These are phyloP conservation scores for Fraxinus dipetala DNA, from an alignment of 305 asterid genomes.

Conservation along the genomic window DNA sequence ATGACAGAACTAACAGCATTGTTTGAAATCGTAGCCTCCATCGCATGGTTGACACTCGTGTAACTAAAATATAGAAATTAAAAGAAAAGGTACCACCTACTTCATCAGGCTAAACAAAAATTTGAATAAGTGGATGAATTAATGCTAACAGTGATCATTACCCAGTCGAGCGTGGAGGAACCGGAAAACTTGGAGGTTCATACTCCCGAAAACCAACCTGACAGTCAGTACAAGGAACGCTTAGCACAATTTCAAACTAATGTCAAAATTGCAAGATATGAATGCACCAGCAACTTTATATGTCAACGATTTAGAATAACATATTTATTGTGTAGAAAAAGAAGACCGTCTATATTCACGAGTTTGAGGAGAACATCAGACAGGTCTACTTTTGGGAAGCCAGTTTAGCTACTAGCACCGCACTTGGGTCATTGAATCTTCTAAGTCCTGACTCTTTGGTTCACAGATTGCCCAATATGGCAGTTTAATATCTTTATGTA, in stretches of 20 bases:
- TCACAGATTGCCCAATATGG: slow-evolving; percentile 1
- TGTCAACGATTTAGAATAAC: slow-evolving; percentile 1
- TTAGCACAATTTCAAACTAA: slow-evolving; percentile 21
- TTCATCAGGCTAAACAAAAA: background rate
- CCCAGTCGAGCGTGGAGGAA: slow-evolving; percentile 50
- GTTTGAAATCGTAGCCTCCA: slow-evolving; percentile 37
- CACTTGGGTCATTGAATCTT: background rate
- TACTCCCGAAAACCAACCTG: slow-evolving; percentile 56
- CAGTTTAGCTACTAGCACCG: background rate
- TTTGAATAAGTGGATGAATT: background rate
- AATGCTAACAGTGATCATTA: slow-evolving; percentile 28
- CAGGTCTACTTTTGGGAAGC: background rate
- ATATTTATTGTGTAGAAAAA: background rate
- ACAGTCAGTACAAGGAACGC: slow-evolving; percentile 24
- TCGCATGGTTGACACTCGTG: slow-evolving; percentile 25
- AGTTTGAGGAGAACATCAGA: slow-evolving; percentile 8
- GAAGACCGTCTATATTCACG: background rate
- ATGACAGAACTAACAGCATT: slow-evolving; percentile 29
- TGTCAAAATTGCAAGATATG: slow-evolving; percentile 11
- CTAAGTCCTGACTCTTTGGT: background rate
- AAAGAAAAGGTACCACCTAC: background rate
- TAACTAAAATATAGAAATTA: slow-evolving; percentile 36
- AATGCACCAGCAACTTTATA: background rate
- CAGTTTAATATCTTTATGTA: background rate
- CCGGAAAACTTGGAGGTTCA: slow-evolving; percentile 47